Evolutionary conservation across 164 flowering plant species (phyloP), one percentile per base, ranked within the genome.

Genomic region (Brasenia schreberi): DNA sequence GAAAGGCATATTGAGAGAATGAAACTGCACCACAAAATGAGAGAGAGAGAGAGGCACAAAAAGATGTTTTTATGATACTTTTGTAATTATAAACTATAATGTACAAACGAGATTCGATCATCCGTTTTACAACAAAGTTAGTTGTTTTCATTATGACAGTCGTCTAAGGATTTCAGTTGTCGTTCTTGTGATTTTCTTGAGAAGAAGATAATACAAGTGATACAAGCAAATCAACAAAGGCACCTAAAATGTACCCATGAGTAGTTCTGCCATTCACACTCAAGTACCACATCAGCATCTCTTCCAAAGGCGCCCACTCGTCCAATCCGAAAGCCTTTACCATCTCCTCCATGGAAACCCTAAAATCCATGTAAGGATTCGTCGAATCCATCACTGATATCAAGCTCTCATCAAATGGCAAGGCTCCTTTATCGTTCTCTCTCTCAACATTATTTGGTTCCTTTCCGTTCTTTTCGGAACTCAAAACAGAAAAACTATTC

Each of bases 281-380:
- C 79, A 89, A 76, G 65, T 85, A 89, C 72, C 86, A 85, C 19
- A 76, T 67, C 67, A 89, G 63, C 23, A 89, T 81, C 75, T 84
- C 85, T 65, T 87, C 82, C 59, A 89, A 79, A 59, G 71, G 67
- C 0, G 81, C 81, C 96, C 87, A 87, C 4, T 84, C 86, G 60
- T 73, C 80, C 65, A 85, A 58, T 27, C 80, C 87, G 69, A 80
- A 80, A 59, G 84, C 85, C 72, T 80, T 84, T 67, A 83, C 86
- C 93, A 87, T 87, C 70, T 89, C 96, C 69, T 78, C 79, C 93
- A 89, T 89, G 1, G 96, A 87, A 58, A 71, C 74, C 69, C 79
- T 76, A 70, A 89, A 89, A 74, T 89, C 96, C 72, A 59, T 43
- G 61, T 77, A 80, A 17, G 91, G 96, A 59, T 87, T 77, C 23